These are phyloP conservation scores for Petrea volubilis DNA, from an alignment of 257 asterid species.

Conservation along the genomic window DNA sequence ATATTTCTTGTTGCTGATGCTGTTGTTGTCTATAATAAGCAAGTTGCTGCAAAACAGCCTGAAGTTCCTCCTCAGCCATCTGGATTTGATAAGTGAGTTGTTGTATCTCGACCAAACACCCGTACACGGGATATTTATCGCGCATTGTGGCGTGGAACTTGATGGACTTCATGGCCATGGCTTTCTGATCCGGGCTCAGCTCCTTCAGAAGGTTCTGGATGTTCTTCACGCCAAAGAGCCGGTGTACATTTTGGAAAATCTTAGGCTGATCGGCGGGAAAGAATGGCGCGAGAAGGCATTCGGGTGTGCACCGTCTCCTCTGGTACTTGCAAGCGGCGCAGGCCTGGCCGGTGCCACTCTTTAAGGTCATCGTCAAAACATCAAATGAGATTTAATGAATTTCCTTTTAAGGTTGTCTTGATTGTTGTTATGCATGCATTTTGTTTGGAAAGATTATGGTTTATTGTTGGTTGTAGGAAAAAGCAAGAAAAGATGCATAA, in stretches of 20 bases:
- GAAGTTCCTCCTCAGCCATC: slow-evolving; percentile 62
- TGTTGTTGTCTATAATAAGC: slow-evolving; percentile 48
- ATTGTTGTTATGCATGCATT: not conserved
- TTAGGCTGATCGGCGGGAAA: slow-evolving; percentile 86
- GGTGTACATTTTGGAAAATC: slow-evolving; percentile 74
- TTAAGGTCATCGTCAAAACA: slow-evolving; percentile 58
- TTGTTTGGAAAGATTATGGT: not conserved
- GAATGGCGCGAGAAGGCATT: slow-evolving; percentile 81
- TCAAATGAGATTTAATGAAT: not conserved
- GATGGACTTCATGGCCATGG: slow-evolving; percentile 70
- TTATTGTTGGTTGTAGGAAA: not conserved
- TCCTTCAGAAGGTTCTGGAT: slow-evolving; percentile 60
- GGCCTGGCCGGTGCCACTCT: slow-evolving; percentile 93
- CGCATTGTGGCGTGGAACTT: slow-evolving; percentile 69
- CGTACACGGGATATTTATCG: slow-evolving; percentile 66
- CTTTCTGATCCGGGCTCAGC: slow-evolving; percentile 58
- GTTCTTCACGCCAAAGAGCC: slow-evolving; percentile 78
- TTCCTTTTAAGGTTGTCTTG: not conserved
- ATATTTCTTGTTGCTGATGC: slow-evolving; percentile 35
- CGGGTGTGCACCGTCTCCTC: slow-evolving; percentile 67
- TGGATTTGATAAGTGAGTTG: slow-evolving; percentile 50
- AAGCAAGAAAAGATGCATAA: too few species aligned
- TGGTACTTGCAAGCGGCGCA: slow-evolving; percentile 95
- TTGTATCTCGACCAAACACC: slow-evolving; percentile 62
- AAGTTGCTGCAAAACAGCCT: slow-evolving; percentile 61